These are phyloP conservation scores for Coemansia sp. DNA, from an alignment of 192 early-diverging fungal genomes.

Conservation along the genomic window DNA sequence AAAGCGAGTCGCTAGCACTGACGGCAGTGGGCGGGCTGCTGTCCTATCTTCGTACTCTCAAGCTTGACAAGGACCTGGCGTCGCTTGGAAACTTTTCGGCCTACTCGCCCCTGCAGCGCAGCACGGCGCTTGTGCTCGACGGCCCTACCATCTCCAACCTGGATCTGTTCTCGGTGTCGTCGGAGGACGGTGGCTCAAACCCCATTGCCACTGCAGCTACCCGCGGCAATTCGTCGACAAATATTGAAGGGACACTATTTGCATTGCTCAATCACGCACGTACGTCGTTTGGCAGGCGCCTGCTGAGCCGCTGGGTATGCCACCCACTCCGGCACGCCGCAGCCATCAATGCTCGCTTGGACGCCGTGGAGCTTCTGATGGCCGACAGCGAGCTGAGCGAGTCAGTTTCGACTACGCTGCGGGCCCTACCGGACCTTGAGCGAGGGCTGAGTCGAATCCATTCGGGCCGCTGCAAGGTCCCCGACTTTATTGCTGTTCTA, in stretches of 20 bases:
- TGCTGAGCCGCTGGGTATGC: constrained; percentile 83
- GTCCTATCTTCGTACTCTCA: constrained; percentile 87
- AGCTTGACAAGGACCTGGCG: constrained; percentile 83
- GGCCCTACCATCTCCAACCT: constrained; percentile 93
- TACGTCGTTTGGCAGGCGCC: constrained; percentile 88
- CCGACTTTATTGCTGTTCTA: constrained; percentile 80
- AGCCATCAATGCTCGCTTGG: constrained; percentile 83
- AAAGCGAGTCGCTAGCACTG: constrained; percentile 45
- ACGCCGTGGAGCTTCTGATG: constrained; percentile 86
- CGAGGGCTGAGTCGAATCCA: constrained; percentile 90
- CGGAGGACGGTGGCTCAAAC: constrained; percentile 58
- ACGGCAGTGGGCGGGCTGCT: constrained; percentile 76
- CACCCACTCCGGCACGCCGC: constrained; percentile 75
- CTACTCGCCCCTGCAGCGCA: constrained; percentile 84
- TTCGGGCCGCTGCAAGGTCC: constrained; percentile 79
- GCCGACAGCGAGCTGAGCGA: constrained; percentile 57
- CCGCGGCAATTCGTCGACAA: constrained; percentile 1
- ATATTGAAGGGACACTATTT: constrained; percentile 78
- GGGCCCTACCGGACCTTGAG: constrained; percentile 83
- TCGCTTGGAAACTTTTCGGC: constrained; percentile 81
- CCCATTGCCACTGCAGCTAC: background rate
- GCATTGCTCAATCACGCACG: constrained; percentile 82
- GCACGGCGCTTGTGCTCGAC: constrained; percentile 82
- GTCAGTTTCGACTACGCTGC: constrained; percentile 49
- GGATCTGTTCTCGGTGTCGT: constrained; percentile 86